A percentile compares a stretch with the other conserved stretches of the same genome.
Conservation (phyloP, 2,329 filamentous ascomycete genomes). For the Talaromyces amestolkiae region DNA sequence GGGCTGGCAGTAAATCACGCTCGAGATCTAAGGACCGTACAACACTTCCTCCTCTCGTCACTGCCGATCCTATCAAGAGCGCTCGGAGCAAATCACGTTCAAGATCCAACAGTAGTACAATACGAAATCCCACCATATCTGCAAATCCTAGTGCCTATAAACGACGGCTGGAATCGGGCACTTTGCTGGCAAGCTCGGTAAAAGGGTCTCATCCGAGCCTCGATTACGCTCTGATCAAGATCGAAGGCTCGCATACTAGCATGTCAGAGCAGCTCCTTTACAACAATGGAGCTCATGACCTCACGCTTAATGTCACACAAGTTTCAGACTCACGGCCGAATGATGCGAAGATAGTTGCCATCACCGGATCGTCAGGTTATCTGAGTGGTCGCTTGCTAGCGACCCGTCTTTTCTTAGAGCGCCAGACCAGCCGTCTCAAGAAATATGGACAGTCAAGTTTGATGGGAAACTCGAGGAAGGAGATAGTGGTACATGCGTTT, state of each 20-base stretch:
- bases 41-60: too few relatives aligned
- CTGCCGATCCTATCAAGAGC: too few relatives aligned
- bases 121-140: conserved; percentile 45
- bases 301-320: not conserved
- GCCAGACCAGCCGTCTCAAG: not conserved
- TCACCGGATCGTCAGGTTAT: not conserved
- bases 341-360: not conserved
- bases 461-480: not conserved
- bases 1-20: conserved; percentile 56
- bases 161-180: not conserved
- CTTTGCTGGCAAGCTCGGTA: not conserved
- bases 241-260: not conserved
- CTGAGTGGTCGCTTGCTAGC: not conserved
- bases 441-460: not conserved
- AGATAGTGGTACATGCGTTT: not conserved
- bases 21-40: too few relatives aligned
- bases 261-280: not conserved
- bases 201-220: not conserved
- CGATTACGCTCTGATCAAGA: not conserved
- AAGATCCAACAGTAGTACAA: conserved; percentile 55
- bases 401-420: not conserved
- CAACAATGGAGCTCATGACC: too few relatives aligned
- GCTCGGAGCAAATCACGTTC: conserved; percentile 57
- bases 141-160: not conserved
- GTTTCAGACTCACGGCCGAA: not conserved